Evolutionary conservation across 2,329 filamentous ascomycete genomes (phyloP), one percentile per base, ranked within the genome.

Genomic region (Hymenoscyphus fraxineus): DNA sequence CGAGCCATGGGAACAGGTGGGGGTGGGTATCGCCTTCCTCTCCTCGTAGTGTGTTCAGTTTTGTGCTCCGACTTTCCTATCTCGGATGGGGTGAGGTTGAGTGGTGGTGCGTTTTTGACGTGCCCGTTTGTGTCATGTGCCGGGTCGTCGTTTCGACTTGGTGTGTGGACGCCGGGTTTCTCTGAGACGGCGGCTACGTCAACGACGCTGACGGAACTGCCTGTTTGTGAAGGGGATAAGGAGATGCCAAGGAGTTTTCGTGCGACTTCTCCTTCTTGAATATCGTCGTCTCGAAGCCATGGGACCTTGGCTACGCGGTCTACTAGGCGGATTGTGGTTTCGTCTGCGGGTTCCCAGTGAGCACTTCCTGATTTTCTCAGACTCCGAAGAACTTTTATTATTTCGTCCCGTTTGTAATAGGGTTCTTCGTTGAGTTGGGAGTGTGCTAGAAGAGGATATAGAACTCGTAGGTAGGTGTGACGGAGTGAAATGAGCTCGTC

Each of bases 391-490:
- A 97, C 83, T 66, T 87, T 88, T 47, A 89, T 79, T 51, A 99
- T 85, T 75, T 98, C 94, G 54, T 93, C 86, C 38, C 88, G 87
- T 76, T 98, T 99, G 82, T 99, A 98, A 75, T 97, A 88, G 0
- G 92, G 92, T 22, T 93, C 88, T 61, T 91, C 84, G 73, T 86
- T 90, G 55, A 99, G 85, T 76, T 98, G 95, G 1, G 94, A 97
- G 75, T 99, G 92, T 44, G 91, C 90, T 27, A 99, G 82, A 31
- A 99, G 82, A 0, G 95, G 95, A 73, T 96, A 93, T 13, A 99
- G 80, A 3, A 99, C 95, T 39, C 95, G 88, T 6, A 99, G 83
- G 75, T 99, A 99, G 3, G 95, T 99, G 76, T 99, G 95, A 44
- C 94, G 87, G 64, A 99, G 80, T 19, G 86, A 82, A 67, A 83